Evolutionary conservation across 768 basidiomycete species (phyloP), one percentile per base, ranked within the genome.

Genomic region (Leucocoprinus leucothites): DNA sequence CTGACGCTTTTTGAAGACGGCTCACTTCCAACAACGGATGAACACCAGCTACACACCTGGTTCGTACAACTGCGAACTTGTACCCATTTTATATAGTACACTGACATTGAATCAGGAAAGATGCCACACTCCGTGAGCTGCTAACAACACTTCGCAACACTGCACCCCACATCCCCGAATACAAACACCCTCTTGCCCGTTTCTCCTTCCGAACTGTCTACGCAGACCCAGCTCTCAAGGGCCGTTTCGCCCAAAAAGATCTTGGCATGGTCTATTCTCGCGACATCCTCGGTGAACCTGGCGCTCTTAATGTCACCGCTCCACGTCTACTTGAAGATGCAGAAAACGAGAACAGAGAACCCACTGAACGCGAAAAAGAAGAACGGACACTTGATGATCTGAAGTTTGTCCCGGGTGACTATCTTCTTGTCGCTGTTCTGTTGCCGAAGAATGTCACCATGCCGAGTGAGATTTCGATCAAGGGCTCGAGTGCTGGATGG

Each of bases 41-140:
- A 93, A 64, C 86, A 89, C 45, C 89, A 91, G 64, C 70, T 93
- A 31, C 92, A 86, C 61, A 87, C 87, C 6, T 93, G 91, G 91
- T 88, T 62, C 4, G 38, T 11, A n/a, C 16, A 6, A 3, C 16
- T 9, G 16, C 7, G 21, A 76, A 57, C 14, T 7, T 44, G 16
- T 49, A 49, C n/a, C 26, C 13, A 9, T 6, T 48, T 42, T 13
- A 19, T n/a, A 16, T 13, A 31, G 48, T 31, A 24, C n/a, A 43
- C 22, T 36, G 16, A 38, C 9, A 24, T 11, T 18, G n/a, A 19
- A 24, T 18, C 60, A 92, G 91, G 90, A 89, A 83, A 74, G 89
- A 93, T 63, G 86, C 89, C 11, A 91, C 90, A 0, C 74, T 93
- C 28, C 81, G 84, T 40, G 91, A 93, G 71, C 79, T 92, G 41